These are phyloP conservation scores for Starmerella kuoi DNA, from an alignment of 805 yeast genomes.

Conservation along the genomic window DNA sequence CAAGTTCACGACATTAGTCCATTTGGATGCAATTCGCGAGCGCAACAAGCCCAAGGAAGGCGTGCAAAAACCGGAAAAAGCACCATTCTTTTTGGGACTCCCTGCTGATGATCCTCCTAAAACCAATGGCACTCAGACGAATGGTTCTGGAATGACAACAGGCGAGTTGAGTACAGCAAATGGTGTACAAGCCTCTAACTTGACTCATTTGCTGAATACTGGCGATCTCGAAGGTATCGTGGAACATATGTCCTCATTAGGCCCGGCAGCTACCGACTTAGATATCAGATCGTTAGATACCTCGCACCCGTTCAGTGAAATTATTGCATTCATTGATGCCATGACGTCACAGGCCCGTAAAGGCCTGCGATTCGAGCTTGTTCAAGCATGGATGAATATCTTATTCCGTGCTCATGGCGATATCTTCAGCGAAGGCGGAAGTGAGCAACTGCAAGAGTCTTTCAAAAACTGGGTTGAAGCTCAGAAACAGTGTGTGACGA, in stretches of 20 bases:
- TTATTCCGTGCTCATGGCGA: conserved; percentile 75
- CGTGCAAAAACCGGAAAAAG: conserved; percentile 68
- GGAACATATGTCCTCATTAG: conserved; percentile 40
- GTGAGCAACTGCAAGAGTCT: conserved; percentile 33
- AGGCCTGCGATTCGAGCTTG: conserved; percentile 58
- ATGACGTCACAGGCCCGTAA: conserved; percentile 44
- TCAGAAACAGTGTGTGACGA: conserved; percentile 35
- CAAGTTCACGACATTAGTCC: conserved; percentile 64
- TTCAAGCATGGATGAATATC: conserved; percentile 69
- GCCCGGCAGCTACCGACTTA: conserved; percentile 72
- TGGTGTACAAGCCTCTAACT: conserved; percentile 22
- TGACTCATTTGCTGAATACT: conserved; percentile 13
- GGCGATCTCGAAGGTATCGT: conserved; percentile 41
- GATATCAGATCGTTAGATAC: conserved; percentile 69
- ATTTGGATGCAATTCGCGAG: conserved; percentile 70
- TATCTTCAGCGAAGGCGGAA: conserved; percentile 34
- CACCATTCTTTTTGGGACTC: conserved; percentile 60
- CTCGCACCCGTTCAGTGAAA: conserved; percentile 54
- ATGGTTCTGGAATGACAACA: not conserved
- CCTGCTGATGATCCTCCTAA: conserved; percentile 27
- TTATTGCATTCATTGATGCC: conserved; percentile 55
- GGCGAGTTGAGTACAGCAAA: conserved; percentile 8
- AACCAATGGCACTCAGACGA: not conserved
- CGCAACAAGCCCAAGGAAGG: conserved; percentile 86
- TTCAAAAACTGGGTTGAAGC: conserved; percentile 39